Percentiles rank a stretch among this genome's conserved stretches.
These are phyloP conservation scores for Jimgerdemannia lactiflua DNA, from an alignment of 192 early-diverging fungal species.

Conservation along the genomic window DNA sequence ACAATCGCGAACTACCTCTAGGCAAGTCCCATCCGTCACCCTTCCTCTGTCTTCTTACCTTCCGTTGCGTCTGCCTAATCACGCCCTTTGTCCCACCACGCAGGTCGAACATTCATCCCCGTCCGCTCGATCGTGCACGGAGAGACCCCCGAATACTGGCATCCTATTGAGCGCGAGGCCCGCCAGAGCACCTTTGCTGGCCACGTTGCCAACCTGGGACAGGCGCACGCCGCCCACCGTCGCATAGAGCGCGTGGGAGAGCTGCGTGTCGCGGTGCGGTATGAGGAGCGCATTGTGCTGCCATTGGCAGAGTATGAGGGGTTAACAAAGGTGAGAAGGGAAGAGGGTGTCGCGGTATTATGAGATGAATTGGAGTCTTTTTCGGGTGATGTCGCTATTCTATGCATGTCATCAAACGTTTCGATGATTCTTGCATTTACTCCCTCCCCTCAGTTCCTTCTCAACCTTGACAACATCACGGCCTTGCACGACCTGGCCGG, in stretches of 20 bases:
- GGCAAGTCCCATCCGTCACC: background rate
- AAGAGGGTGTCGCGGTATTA: background rate
- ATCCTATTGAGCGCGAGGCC: slow-evolving; percentile 22
- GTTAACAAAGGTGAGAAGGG: slow-evolving; percentile 31
- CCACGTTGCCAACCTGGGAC: slow-evolving; percentile 5
- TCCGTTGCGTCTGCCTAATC: no score
- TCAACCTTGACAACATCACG: slow-evolving; percentile 38
- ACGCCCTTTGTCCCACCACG: background rate
- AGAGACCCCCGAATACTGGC: slow-evolving; percentile 21
- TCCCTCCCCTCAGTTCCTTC: slow-evolving; percentile 15
- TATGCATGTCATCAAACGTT: no score
- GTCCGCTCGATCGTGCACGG: slow-evolving; percentile 2
- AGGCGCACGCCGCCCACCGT: background rate
- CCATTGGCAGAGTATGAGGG: slow-evolving; percentile 31
- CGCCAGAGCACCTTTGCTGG: slow-evolving; percentile 22
- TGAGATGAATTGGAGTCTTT: background rate
- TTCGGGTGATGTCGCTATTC: background rate
- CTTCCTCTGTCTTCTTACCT: background rate
- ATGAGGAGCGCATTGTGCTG: slow-evolving; percentile 38
- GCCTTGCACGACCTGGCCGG: slow-evolving; percentile 36
- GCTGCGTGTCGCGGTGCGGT: slow-evolving; percentile 30
- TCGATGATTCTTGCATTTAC: no score
- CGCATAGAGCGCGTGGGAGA: slow-evolving; percentile 29
- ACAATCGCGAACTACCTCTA: slow-evolving; percentile 5
- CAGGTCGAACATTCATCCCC: slow-evolving; percentile 7